Base-by-base conservation (phyloP, 371 early-diverging fungal genomes). In the Amoeboradix gromovi region DNA sequence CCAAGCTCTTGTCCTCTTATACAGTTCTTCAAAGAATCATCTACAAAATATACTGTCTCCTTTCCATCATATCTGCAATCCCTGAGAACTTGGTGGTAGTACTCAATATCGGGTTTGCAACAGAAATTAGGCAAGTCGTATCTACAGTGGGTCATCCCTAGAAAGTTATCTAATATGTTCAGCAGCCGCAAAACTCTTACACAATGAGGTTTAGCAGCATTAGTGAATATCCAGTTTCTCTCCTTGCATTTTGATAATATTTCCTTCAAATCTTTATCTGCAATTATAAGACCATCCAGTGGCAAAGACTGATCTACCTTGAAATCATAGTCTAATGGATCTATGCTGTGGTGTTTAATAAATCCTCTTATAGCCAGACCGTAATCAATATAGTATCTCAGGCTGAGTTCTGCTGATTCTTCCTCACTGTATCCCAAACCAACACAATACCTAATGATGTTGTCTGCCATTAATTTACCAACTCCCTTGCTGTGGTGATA, bases 151-250 rank as follows among this genome's bases (percentile, higher is more conserved):
- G 87, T 87, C 68, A 89, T 74, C 12, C 86, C 88, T 48, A 86
- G 87, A 75, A 89, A 87, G 72, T 85, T 80, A 73, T 87, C 86
- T 16, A 79, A 80, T 67, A 89, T 76, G 0, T 81, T 84, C 66
- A 89, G 73, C 30, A 81, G 70, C 30, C 75, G 75, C 29, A 88
- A 71, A 30, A 87, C 87, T 31, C 87, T 78, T 66, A 77, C 70
- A 5, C 86, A 87, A 75, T 89, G 90, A 80, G 83, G 74, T 27
- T 30, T 70, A 12, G 5, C 87, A 22, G 89, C 89, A 71, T 89
- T 90, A 31, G 89, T 90, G 70, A 87, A 87, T n/a, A 86, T 83
- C 89, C 88, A 89, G 66, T 84, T 85, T 28, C 80, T 83, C 27
- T 79, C 72, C 1, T 78, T 79, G 29, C 85, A 70, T 0, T 72